phyloP scores from a whole-genome alignment of 345 rosid species.

The Boechera stricta region DNA sequence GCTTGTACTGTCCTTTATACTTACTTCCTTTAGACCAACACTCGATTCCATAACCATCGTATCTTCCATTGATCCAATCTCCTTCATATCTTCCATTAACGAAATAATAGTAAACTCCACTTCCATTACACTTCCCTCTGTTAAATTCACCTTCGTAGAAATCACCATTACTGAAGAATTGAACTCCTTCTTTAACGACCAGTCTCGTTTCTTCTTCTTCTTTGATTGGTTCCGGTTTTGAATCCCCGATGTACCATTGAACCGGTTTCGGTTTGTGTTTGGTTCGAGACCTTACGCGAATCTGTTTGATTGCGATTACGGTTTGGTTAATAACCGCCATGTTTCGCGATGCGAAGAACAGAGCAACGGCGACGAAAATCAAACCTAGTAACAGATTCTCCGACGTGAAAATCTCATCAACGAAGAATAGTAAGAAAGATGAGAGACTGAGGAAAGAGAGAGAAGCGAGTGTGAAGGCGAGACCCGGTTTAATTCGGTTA shows the following conservation, averaged over 20 bases:
- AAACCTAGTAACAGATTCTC: slow-evolving; percentile 79
- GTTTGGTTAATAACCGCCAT: slow-evolving; percentile 64
- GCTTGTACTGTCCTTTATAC: slow-evolving; percentile 83
- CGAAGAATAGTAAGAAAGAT: slow-evolving; percentile 56
- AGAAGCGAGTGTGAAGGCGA: slow-evolving; percentile 61
- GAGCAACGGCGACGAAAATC: slow-evolving; percentile 74
- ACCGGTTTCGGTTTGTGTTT: slow-evolving; percentile 59
- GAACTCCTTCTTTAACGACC: slow-evolving; percentile 72
- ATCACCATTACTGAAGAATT: slow-evolving; percentile 85
- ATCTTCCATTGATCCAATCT: slow-evolving; percentile 90
- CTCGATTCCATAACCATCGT: slow-evolving; percentile 92
- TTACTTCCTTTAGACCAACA: slow-evolving; percentile 95
- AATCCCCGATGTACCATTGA: slow-evolving; percentile 87
- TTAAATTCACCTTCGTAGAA: slow-evolving; percentile 92
- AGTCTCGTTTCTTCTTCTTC: slow-evolving; percentile 40
- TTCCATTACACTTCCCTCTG: slow-evolving; percentile 84
- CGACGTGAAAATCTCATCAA: slow-evolving; percentile 67
- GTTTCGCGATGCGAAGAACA: slow-evolving; percentile 80
- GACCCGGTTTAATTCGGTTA: slow-evolving; percentile 54
- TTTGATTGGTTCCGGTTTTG: slow-evolving; percentile 31
- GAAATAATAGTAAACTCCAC: slow-evolving; percentile 82
- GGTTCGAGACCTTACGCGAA: slow-evolving; percentile 43
- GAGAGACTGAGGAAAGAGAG: slow-evolving; percentile 56
- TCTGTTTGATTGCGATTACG: slow-evolving; percentile 46
- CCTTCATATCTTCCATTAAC: slow-evolving; percentile 92